Percentiles rank a stretch among this genome's conserved stretches.
phyloP scores from a whole-genome alignment of 257 asterid species.

The Verbena officinalis region DNA sequence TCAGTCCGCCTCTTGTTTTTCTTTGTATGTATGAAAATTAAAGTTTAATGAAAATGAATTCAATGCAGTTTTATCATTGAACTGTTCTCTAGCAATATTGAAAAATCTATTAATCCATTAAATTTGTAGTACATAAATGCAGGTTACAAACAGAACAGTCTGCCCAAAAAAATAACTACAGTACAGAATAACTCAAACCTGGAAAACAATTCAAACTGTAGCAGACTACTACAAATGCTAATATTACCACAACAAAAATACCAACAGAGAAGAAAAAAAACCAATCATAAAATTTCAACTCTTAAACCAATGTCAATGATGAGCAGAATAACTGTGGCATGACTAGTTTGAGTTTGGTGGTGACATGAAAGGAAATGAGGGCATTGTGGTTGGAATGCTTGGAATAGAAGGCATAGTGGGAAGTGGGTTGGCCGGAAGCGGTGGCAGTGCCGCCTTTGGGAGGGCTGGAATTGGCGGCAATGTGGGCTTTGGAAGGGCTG shows the following conservation, averaged over 20 bases:
- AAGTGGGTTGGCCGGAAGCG: conserved; percentile 28
- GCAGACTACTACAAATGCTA: not conserved
- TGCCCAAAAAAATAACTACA: not conserved
- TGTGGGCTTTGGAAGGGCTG: conserved; percentile 25
- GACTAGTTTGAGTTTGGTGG: conserved; percentile 31
- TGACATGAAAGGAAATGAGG: conserved; percentile 40
- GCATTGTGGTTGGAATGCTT: conserved; percentile 32
- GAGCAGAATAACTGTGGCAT: not conserved
- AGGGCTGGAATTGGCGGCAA: conserved; percentile 30
- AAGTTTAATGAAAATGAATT: not conserved
- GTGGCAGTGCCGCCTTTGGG: conserved; percentile 35
- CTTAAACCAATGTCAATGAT: no score
- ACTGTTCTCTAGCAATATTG: not conserved
- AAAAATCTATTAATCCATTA: no score
- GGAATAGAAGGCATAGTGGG: conserved; percentile 41
- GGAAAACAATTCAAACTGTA: not conserved
- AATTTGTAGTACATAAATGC: not conserved
- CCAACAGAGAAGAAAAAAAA: not conserved
- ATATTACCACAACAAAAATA: not conserved
- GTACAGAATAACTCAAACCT: not conserved
- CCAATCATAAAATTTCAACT: not conserved
- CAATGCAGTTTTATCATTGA: not conserved
- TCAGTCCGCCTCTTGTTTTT: not conserved
- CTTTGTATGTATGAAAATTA: conserved; percentile 18
- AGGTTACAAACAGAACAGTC: not conserved